These are phyloP conservation scores for Scutellaria baicalensis DNA, from an alignment of 257 asterid species.

Conservation along the genomic window DNA sequence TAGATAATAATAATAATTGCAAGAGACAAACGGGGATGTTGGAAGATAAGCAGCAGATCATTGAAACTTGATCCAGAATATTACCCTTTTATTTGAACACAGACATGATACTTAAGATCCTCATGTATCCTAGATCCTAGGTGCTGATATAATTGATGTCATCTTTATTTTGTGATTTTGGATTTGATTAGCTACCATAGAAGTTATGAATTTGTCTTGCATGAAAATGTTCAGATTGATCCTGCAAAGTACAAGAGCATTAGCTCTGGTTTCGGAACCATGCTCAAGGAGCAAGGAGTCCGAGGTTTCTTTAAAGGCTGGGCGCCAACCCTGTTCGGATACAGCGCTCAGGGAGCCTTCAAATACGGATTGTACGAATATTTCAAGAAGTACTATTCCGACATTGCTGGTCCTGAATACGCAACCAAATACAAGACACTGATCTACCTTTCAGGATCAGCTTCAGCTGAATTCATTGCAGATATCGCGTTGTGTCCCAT, in stretches of 20 bases:
- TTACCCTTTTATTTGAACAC: not conserved
- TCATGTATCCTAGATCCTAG: not conserved
- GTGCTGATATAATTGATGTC: no score
- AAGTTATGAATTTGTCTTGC: no score
- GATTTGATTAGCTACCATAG: no score
- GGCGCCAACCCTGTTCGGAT: conserved; percentile 80
- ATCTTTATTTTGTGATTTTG: no score
- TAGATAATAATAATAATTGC: not conserved
- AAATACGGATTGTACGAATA: conserved; percentile 70
- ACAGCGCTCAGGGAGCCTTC: conserved; percentile 82
- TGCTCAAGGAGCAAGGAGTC: conserved; percentile 67
- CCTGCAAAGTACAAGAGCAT: conserved; percentile 72
- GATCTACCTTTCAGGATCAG: conserved; percentile 79
- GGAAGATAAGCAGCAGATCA: not conserved
- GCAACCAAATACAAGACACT: conserved; percentile 78
- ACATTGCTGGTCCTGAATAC: conserved; percentile 66
- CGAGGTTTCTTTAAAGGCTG: conserved; percentile 74
- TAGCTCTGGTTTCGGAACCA: conserved; percentile 49
- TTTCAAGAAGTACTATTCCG: conserved; percentile 76
- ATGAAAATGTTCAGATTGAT: conserved; percentile 41
- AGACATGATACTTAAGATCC: not conserved
- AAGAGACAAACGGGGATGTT: not conserved
- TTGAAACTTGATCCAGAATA: not conserved
- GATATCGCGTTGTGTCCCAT: conserved; percentile 79
- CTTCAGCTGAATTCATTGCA: conserved; percentile 80